Base-by-base conservation (phyloP, 257 asterid genomes). In the Solanum rostratum region DNA sequence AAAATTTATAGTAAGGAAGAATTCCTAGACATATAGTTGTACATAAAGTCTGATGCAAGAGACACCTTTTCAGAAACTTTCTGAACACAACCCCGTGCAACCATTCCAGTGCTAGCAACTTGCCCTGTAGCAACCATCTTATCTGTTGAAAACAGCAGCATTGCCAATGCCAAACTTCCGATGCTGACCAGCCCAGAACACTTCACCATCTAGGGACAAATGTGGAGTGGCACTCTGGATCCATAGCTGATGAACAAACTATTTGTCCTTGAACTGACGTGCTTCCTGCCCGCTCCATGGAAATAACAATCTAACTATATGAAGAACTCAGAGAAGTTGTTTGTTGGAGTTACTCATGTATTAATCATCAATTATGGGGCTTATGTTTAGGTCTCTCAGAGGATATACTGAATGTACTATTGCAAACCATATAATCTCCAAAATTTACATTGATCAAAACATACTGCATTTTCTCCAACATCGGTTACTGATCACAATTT, bases 161-260 rank as follows among this genome's bases (percentile, higher is more conserved):
- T 90, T 94, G 78, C 98, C 98, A 86, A 93, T 85, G 88, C 98
- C 99, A 82, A 98, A 93, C 87, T 92, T 96, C 82, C 98, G 89
- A 88, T 92, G 98, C 86, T 94, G 98, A 88, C 99, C 98, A 87
- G 98, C 96, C 99, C 99, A 96, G 90, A 94, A 94, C 52, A 93
- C 93, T 87, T 94, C 98, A 82, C 99, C 97, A 52, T 98, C 99
- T 90, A 94, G 90, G 27, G 98, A 94, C 84, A 96, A 87, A 87
- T 85, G 86, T 33, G 92, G 92, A 81, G 97, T 93, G 83, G 94
- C 92, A 82, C 97, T 96, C 99, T 96, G 93, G 39, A 33, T 33
- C 3, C 46, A 66, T 66, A 46, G 46, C 14, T 16, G 46, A 45
- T 66, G 46, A 30, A 7, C 16, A 18, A 30, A 66, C 14, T 63